Conservation (phyloP, 331 rosid species). For the Spiraea crenata region DNA sequence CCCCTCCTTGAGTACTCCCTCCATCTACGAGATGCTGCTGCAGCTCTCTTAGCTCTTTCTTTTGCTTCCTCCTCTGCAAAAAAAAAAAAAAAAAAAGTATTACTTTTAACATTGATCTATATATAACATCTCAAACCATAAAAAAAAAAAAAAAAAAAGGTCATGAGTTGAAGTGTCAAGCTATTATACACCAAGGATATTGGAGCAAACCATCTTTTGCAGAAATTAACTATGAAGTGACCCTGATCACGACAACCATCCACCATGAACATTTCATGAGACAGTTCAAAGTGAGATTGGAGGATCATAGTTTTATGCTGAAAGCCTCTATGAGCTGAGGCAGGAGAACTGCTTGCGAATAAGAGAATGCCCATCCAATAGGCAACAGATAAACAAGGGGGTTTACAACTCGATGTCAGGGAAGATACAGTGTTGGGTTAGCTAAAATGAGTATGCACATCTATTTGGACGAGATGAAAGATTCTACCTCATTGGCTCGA, state of each 20-base stretch:
- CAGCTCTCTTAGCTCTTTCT: constrained; percentile 76
- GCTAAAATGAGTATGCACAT: neutral
- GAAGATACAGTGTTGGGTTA: neutral
- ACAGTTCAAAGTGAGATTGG: neutral
- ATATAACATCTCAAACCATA: neutral
- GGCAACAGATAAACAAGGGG: neutral
- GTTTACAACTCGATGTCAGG: neutral
- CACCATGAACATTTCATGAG: neutral
- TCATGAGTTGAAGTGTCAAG: neutral
- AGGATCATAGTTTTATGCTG: neutral
- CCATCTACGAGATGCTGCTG: constrained; percentile 91
- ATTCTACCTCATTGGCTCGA: neutral
- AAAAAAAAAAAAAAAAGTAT: neutral
- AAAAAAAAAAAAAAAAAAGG: neutral
- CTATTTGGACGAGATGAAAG: neutral
- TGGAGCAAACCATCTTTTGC: neutral
- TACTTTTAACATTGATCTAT: neutral
- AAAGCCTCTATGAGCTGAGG: neutral
- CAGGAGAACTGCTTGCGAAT: too few species aligned
- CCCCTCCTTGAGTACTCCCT: constrained; percentile 94
- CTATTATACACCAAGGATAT: neutral
- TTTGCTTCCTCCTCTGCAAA: constrained; percentile 67
- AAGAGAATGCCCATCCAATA: neutral
- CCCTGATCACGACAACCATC: neutral
- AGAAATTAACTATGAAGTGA: neutral